Conservation (phyloP, 2,329 filamentous ascomycete species). For the Zasmidium citrigriseum region DNA sequence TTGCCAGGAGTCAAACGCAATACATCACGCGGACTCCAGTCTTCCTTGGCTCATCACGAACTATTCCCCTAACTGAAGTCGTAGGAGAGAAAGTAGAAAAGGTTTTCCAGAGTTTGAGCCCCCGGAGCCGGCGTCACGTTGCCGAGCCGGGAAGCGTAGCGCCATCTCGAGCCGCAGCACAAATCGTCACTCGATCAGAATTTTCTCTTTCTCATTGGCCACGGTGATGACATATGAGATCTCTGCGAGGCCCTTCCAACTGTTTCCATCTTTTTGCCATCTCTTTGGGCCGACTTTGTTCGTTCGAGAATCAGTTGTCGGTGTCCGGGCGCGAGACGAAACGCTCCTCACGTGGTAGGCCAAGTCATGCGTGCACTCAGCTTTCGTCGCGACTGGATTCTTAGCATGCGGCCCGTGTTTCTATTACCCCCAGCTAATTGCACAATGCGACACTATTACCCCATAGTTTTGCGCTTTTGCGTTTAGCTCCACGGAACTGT, state of each 20-base stretch:
- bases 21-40: conserved; percentile 19
- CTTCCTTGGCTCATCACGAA: conserved; percentile 11
- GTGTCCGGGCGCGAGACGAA: not conserved
- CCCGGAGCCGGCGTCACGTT: not conserved
- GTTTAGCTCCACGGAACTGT: conserved; percentile 1
- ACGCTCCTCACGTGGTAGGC: conserved; percentile 1
- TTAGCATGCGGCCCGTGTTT: conserved; percentile 4
- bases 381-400: conserved; percentile 5
- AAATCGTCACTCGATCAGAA: not conserved
- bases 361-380: conserved; percentile 7
- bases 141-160: not conserved
- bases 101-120: not conserved
- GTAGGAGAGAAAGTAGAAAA: conserved; percentile 7
- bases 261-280: conserved; percentile 17
- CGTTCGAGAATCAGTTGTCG: not conserved
- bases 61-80: conserved; percentile 24
- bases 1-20: conserved; percentile 15
- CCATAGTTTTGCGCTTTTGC: conserved; percentile 2
- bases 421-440: not conserved
- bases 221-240: not conserved
- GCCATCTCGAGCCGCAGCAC: not conserved
- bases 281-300: conserved; percentile 21
- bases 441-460: conserved; percentile 4
- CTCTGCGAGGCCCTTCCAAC: conserved; percentile 7
- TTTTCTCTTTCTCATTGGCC: not conserved